A percentile compares a stretch with the other conserved stretches of the same genome.
Evolutionary conservation across 2,329 filamentous ascomycete genomes (phyloP).

Genomic region (Colletotrichum chrysophilum): DNA sequence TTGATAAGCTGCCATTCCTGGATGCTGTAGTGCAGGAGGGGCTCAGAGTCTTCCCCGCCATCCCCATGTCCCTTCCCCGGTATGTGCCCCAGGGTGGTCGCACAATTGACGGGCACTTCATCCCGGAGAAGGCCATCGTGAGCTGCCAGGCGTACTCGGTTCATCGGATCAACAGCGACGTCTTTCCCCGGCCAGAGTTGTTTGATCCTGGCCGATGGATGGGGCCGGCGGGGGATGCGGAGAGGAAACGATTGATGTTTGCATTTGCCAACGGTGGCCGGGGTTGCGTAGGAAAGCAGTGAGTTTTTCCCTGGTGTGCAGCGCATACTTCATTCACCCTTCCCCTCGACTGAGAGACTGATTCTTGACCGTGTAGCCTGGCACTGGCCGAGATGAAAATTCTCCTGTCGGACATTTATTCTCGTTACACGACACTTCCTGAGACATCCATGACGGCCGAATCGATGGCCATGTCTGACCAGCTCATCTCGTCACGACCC

Average conservation of each 20-base stretch:
- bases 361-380: constrained; percentile 44
- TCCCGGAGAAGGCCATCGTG: constrained; percentile 61
- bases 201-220: constrained; percentile 90
- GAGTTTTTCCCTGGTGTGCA: constrained; percentile 31
- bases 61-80: constrained; percentile 71
- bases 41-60: constrained; percentile 66
- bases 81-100: constrained; percentile 61
- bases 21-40: constrained; percentile 69
- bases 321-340: neutral
- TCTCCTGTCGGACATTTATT: constrained; percentile 67
- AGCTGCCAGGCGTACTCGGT: constrained; percentile 67
- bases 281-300: constrained; percentile 73
- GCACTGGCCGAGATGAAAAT: constrained; percentile 73
- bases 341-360: neutral
- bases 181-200: constrained; percentile 78
- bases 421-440: constrained; percentile 58
- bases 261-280: constrained; percentile 70
- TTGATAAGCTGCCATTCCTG: constrained; percentile 62
- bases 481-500: constrained; percentile 70
- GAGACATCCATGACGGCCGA: constrained; percentile 58
- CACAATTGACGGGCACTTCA: constrained; percentile 57
- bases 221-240: constrained; percentile 72
- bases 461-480: constrained; percentile 70
- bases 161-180: constrained; percentile 63
- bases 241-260: constrained; percentile 68